Percentiles rank a stretch among this genome's conserved stretches.
These are phyloP conservation scores for Purpureocillium takamizusanense DNA, from an alignment of 2,329 filamentous ascomycete genomes.

Conservation along the genomic window DNA sequence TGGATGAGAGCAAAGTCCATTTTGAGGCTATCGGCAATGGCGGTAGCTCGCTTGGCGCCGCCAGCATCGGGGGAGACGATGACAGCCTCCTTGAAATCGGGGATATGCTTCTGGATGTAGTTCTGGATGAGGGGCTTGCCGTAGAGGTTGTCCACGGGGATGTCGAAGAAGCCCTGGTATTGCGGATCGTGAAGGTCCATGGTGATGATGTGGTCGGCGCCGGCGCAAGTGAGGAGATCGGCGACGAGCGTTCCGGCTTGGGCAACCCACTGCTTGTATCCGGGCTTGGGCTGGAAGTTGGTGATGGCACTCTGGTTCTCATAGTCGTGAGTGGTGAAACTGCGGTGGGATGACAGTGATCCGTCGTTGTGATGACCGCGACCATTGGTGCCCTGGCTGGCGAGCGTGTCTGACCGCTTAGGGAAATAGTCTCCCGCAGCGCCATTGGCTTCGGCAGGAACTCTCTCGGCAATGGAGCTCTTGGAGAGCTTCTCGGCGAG, in stretches of 20 bases:
- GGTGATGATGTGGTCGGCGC: constrained; percentile 93
- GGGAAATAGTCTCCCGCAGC: constrained; percentile 23
- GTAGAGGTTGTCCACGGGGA: constrained; percentile 96
- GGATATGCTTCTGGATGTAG: constrained; percentile 72
- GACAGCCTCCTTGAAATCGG: constrained; percentile 76
- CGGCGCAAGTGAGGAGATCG: constrained; percentile 88
- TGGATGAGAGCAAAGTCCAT: constrained; percentile 97
- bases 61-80: constrained; percentile 95
- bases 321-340: constrained; percentile 56
- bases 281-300: constrained; percentile 69
- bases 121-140: constrained; percentile 64
- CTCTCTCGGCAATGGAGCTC: constrained; percentile 45
- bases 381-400: constrained; percentile 22
- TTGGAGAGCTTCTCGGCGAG: constrained; percentile 68
- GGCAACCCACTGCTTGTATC: constrained; percentile 97
- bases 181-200: constrained; percentile 96
- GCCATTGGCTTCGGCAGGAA: constrained; percentile 15
- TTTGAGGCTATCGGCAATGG: constrained; percentile 85
- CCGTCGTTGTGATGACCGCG: constrained; percentile 28
- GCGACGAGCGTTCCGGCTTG: constrained; percentile 93
- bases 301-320: constrained; percentile 47
- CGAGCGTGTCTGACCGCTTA: constrained; percentile 25
- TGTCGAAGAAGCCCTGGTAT: constrained; percentile 98
- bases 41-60: constrained; percentile 90
- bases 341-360: constrained; percentile 33